Conservation (phyloP, 495 filamentous ascomycete species). For the Penicillium dipodomyicola region DNA sequence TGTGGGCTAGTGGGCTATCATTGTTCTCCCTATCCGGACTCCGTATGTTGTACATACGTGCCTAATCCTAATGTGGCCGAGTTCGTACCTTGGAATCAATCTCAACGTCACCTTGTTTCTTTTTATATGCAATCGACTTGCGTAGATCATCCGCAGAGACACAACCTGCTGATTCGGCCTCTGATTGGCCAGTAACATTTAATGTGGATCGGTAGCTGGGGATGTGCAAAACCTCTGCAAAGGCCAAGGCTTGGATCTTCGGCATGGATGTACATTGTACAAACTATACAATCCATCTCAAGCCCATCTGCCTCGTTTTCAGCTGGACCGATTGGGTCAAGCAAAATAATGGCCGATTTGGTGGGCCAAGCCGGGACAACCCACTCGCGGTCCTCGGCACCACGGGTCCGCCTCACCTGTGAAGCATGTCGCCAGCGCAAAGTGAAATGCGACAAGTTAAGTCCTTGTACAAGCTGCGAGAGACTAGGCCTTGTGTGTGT, state of each 20-base stretch:
- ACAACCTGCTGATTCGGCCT: neutral
- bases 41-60: no score
- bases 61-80: no score
- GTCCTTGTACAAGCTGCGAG: constrained; percentile 69
- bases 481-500: constrained; percentile 62
- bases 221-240: neutral
- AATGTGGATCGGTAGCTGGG: neutral
- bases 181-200: neutral
- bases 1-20: no score
- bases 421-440: constrained; percentile 68
- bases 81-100: neutral
- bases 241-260: neutral
- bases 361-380: constrained; percentile 4
- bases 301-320: neutral
- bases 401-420: constrained; percentile 34
- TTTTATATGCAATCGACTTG: neutral
- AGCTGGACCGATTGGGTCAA: no score
- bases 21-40: no score
- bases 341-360: neutral
- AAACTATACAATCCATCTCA: neutral
- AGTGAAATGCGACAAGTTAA: constrained; percentile 73
- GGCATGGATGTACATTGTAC: neutral
- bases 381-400: constrained; percentile 24
- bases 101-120: no score
- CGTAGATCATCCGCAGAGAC: neutral